phyloP scores from a whole-genome alignment of 257 asterid genomes.

The Mitragyna speciosa region DNA sequence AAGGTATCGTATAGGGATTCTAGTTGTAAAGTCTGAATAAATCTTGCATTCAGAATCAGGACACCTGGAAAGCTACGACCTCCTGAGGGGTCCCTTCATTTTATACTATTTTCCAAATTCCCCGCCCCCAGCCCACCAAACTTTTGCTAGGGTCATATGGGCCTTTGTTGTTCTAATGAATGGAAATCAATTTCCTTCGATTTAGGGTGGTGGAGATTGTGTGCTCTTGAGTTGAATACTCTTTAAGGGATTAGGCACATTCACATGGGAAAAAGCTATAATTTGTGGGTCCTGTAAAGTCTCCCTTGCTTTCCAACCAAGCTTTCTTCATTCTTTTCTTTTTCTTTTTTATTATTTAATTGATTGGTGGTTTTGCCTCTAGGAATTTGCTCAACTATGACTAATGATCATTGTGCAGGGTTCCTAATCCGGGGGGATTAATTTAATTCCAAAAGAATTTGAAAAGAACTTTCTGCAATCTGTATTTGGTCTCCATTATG shows the following conservation, averaged over 20 bases:
- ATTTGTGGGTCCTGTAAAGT: conserved; percentile 37
- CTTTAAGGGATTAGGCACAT: conserved; percentile 36
- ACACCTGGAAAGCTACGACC: conserved; percentile 49
- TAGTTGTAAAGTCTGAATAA: conserved; percentile 45
- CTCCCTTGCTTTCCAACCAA: conserved; percentile 57
- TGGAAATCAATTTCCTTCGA: conserved; percentile 10
- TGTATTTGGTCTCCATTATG: not conserved
- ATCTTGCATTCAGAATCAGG: conserved; percentile 20
- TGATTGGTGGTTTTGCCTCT: not conserved
- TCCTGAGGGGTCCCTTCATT: conserved; percentile 12
- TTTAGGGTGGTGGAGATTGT: conserved; percentile 34
- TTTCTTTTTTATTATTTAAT: not conserved
- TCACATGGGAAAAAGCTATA: conserved; percentile 48
- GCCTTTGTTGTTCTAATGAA: not conserved
- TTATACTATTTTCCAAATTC: conserved; percentile 23
- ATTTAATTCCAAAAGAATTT: not conserved
- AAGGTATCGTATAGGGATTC: conserved; percentile 49
- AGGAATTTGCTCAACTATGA: not conserved
- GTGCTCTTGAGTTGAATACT: conserved; percentile 30
- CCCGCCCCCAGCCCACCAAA: conserved; percentile 6
- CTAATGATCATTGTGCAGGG: conserved; percentile 13
- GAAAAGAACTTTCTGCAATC: not conserved
- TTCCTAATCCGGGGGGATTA: not conserved
- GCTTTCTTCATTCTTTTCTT: conserved; percentile 30
- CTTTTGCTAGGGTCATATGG: conserved; percentile 3